Base-by-base conservation (phyloP, 306 rosid species). In the Senna tora region DNA sequence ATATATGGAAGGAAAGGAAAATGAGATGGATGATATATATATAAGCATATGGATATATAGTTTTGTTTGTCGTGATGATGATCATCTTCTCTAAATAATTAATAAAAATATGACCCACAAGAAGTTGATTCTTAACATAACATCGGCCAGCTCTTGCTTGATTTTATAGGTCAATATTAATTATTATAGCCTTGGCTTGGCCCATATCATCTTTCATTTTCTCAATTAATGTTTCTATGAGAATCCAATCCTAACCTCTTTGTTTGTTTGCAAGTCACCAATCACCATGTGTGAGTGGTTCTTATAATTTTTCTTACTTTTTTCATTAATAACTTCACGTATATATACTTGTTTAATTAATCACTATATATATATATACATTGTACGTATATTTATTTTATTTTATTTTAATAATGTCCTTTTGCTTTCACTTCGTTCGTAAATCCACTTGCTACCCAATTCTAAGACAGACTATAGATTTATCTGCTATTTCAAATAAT, bases 191-290 rank as follows among this genome's bases (percentile, higher is more conserved):
- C 1, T 25, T 3, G 30, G 30, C 30, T 25, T 25, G 30, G 30
- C 30, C 30, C 30, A 25, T 28, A 14, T 55, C 61, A 55, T 25
- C 30, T 56, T 56, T 56, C 39, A 28, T 56, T 56, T 56, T 56
- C 63, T 14, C 10, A 30, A 14, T 13, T 56, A 6, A 2, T 22
- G 17, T 28, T 56, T 28, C 63, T 28, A 12, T 13, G 5, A 56
- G 63, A 30, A 56, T 56, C 63, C 63, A 15, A 56, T 30, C 19
- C 19, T 7, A 5, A 14, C 19, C 20, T 56, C 1, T 28, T 56
- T 56, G 63, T 56, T 28, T 30, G 39, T 56, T 25, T 56, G 39
- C 7, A 4, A 0, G 7, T 6, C 39, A 34, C 39, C 30, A 25
- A 25, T 25, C 30, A 25, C 30, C 3, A 28, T 28, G 30, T 30